These are phyloP conservation scores for Aspergillus sp. DNA, from an alignment of 2,329 filamentous ascomycete species.

Conservation along the genomic window DNA sequence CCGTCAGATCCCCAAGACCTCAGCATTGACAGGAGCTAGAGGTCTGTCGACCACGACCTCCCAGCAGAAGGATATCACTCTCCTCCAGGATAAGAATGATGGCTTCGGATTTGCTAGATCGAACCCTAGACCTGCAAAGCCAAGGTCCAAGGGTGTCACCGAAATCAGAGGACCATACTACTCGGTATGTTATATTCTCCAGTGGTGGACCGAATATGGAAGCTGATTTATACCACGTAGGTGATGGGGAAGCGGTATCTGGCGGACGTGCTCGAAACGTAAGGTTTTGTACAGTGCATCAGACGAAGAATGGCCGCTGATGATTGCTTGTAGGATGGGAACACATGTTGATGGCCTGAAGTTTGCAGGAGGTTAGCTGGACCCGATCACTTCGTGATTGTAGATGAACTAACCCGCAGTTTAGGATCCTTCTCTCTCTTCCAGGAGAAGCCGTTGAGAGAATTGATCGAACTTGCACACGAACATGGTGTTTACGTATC, in stretches of 20 bases:
- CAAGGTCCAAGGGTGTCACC: conserved; percentile 46
- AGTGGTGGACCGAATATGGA: neutral
- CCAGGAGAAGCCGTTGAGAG: conserved; percentile 40
- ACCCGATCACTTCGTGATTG: neutral
- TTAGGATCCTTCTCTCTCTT: conserved; percentile 49
- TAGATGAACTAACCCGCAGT: neutral
- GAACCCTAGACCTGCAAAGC: conserved; percentile 46
- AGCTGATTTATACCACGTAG: conserved; percentile 15
- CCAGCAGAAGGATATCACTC: conserved; percentile 16
- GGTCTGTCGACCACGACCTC: conserved; percentile 14
- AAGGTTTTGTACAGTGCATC: conserved; percentile 7
- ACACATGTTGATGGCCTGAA: conserved; percentile 53
- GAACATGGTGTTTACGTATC: conserved; percentile 48
- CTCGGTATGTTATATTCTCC: conserved; percentile 28
- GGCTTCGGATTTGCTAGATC: conserved; percentile 50
- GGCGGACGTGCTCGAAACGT: conserved; percentile 51
- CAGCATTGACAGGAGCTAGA: conserved; percentile 5
- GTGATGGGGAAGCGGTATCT: conserved; percentile 51
- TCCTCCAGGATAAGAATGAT: conserved; percentile 47
- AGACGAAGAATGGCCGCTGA: conserved; percentile 1
- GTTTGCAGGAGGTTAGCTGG: conserved; percentile 43
- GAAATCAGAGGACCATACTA: conserved; percentile 56
- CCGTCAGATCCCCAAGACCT: conserved; percentile 6
- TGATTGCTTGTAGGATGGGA: conserved; percentile 41
- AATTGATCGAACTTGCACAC: conserved; percentile 48